phyloP scores from a whole-genome alignment of 805 yeast genomes.

The Ogataea trehaloabstinens region DNA sequence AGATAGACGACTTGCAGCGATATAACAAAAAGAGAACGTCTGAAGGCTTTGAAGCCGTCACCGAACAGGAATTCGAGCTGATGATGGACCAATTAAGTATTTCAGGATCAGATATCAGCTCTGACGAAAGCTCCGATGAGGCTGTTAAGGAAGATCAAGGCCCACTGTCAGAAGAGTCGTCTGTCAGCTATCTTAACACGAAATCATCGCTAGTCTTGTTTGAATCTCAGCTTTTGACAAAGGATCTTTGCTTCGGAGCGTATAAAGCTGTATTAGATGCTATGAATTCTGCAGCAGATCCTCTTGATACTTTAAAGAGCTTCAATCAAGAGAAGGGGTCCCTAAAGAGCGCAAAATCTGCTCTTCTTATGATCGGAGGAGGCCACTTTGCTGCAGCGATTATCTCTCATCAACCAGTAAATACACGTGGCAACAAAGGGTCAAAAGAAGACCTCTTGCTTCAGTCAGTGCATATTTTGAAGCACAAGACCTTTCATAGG shows the following conservation, averaged over 20 bases:
- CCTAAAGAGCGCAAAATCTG: slow-evolving; percentile 47
- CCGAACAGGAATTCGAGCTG: slow-evolving; percentile 58
- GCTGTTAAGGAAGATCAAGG: background rate
- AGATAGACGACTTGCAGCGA: slow-evolving; percentile 18
- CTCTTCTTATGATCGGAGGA: slow-evolving; percentile 91
- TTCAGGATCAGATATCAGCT: slow-evolving; percentile 55
- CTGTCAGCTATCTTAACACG: slow-evolving; percentile 57
- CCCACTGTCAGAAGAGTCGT: slow-evolving; percentile 27
- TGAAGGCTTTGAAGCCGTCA: slow-evolving; percentile 42
- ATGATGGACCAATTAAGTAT: slow-evolving; percentile 52
- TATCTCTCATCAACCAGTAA: slow-evolving; percentile 64
- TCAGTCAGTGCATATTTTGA: slow-evolving; percentile 64
- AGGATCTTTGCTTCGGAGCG: slow-evolving; percentile 54
- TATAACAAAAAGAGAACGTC: slow-evolving; percentile 55
- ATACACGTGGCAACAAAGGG: slow-evolving; percentile 54
- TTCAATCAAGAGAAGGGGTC: slow-evolving; percentile 16
- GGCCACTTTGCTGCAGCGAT: slow-evolving; percentile 98
- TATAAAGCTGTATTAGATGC: slow-evolving; percentile 62
- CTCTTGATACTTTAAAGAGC: slow-evolving; percentile 44
- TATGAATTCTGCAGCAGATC: slow-evolving; percentile 39
- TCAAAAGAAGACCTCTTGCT: slow-evolving; percentile 49
- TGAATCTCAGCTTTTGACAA: slow-evolving; percentile 44
- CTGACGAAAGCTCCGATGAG: slow-evolving; percentile 26
- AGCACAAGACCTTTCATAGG: slow-evolving; percentile 85
- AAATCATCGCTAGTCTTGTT: slow-evolving; percentile 68